phyloP scores from a whole-genome alignment of 768 basidiomycete species.

The Collybia nuda region DNA sequence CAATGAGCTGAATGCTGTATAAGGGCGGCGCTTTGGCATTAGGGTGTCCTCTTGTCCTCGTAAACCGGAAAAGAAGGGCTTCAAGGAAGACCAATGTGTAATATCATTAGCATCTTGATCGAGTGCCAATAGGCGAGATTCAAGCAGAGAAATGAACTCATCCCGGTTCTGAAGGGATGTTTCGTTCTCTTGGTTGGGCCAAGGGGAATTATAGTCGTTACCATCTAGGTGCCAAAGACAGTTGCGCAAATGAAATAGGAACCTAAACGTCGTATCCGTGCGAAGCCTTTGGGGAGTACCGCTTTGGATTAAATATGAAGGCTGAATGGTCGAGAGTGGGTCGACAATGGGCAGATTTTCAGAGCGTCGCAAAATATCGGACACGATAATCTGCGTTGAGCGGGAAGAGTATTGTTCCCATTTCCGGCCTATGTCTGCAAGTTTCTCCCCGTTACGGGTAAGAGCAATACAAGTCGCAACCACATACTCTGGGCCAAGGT shows the following conservation, averaged over 20 bases:
- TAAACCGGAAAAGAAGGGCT: constrained; percentile 25
- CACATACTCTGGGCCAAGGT: constrained; percentile 41
- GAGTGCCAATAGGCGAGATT: constrained; percentile 36
- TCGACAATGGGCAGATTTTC: constrained; percentile 55
- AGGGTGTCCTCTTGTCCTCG: constrained; percentile 5
- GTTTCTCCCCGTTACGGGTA: constrained; percentile 18
- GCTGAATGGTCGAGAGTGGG: constrained; percentile 80
- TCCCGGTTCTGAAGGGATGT: constrained; percentile 18
- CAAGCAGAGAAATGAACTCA: constrained; percentile 34
- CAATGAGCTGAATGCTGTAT: constrained; percentile 10
- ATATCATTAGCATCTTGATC: constrained; percentile 43
- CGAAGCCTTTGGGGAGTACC: constrained; percentile 70
- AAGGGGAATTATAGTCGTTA: constrained; percentile 20
- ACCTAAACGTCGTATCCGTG: constrained; percentile 67
- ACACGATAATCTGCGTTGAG: constrained; percentile 39
- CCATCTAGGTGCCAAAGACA: constrained; percentile 47
- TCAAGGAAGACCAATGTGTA: constrained; percentile 25
- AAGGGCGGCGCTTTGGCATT: background rate
- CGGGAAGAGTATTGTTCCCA: constrained; percentile 27
- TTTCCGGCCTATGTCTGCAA: constrained; percentile 21
- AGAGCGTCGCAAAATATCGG: constrained; percentile 51
- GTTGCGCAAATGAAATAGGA: constrained; percentile 77
- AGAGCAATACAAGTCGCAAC: constrained; percentile 32
- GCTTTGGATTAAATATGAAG: constrained; percentile 79
- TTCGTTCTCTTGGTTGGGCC: background rate